Percentiles rank a stretch among this genome's conserved stretches.
Evolutionary conservation across 306 rosid genomes (phyloP).

Genomic region (Mimosa bimucronata): DNA sequence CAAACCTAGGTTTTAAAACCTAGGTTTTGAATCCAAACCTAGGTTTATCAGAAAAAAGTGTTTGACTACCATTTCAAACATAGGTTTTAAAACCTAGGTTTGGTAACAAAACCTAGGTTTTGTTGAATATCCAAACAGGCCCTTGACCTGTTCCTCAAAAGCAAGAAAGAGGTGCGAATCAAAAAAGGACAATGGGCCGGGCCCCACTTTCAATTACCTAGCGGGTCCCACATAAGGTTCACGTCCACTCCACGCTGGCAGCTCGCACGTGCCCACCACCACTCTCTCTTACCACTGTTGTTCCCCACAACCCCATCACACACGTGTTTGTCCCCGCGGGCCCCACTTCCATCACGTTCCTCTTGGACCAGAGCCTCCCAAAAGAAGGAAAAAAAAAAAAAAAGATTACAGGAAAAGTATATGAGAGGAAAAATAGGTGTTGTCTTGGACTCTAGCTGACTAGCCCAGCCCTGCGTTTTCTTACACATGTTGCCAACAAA

Average conservation of each 20-base stretch:
- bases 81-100: too few species aligned
- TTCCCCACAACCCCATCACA: constrained; percentile 40
- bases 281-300: constrained; percentile 24
- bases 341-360: constrained; percentile 33
- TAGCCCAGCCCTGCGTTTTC: not conserved
- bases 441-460: constrained; percentile 42
- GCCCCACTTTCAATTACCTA: not conserved
- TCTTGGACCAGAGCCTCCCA: not conserved
- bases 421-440: not conserved
- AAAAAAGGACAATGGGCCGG: not conserved
- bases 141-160: constrained; percentile 27
- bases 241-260: not conserved
- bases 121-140: too few species aligned
- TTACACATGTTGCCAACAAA: not conserved
- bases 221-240: not conserved
- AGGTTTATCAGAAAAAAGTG: too few species aligned
- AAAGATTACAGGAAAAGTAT: not conserved
- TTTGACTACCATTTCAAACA: too few species aligned
- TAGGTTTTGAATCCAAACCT: too few species aligned
- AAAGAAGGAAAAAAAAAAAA: not conserved
- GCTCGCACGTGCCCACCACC: constrained; percentile 56
- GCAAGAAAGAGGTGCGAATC: constrained; percentile 30
- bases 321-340: constrained; percentile 40
- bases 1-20: too few species aligned
- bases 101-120: too few species aligned